A percentile compares a stretch with the other conserved stretches of the same genome.
phyloP scores from a whole-genome alignment of 805 yeast species.

The Metschnikowia kofuensis region DNA sequence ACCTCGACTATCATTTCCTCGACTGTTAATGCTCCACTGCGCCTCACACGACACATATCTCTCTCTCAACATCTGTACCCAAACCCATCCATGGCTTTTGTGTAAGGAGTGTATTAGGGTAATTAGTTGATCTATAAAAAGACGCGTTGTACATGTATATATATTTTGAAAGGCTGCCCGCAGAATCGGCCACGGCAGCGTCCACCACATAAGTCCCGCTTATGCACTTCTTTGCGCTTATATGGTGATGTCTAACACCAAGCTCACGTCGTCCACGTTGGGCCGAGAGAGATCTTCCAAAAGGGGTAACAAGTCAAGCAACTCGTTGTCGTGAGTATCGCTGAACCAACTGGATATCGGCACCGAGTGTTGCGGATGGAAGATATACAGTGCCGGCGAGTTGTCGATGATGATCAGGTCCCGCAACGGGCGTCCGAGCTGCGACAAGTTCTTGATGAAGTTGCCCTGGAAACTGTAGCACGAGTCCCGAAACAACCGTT shows the following conservation, averaged over 20 bases:
- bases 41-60: not conserved
- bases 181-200: not conserved
- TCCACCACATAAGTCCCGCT: slow-evolving; percentile 19
- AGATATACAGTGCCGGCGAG: slow-evolving; percentile 96
- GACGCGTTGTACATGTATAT: slow-evolving; percentile 2
- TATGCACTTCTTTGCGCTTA: slow-evolving; percentile 19
- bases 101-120: not conserved
- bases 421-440: slow-evolving; percentile 85
- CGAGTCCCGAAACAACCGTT: slow-evolving; percentile 89
- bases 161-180: not conserved
- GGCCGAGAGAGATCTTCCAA: slow-evolving; percentile 75
- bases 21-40: no score
- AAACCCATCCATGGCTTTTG: not conserved
- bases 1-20: no score
- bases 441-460: slow-evolving; percentile 89
- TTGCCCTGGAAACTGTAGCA: slow-evolving; percentile 93
- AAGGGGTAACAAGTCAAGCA: slow-evolving; percentile 86
- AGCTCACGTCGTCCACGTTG: slow-evolving; percentile 78
- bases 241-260: slow-evolving; percentile 75
- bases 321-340: slow-evolving; percentile 95
- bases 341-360: slow-evolving; percentile 98
- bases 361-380: slow-evolving; percentile 96
- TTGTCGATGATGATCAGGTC: slow-evolving; percentile 91
- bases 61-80: not conserved
- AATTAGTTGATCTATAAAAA: slow-evolving; percentile 6